phyloP scores from a whole-genome alignment of 768 basidiomycete species.

The Zangia roseola region DNA sequence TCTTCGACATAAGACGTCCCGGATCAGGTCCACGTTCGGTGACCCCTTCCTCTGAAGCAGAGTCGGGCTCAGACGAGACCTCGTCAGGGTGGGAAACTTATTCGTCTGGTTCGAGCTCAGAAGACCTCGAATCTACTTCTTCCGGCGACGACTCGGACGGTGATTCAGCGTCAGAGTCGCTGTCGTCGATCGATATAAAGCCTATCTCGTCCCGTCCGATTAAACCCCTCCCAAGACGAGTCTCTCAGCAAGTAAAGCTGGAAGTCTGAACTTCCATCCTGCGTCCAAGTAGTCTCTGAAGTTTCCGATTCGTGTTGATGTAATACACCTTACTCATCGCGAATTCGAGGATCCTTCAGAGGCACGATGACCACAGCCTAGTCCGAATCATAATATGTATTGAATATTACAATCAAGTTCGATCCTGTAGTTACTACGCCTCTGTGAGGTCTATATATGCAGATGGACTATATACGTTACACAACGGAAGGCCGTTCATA shows the following conservation, averaged over 20 bases:
- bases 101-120: slow-evolving; percentile 8
- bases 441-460: slow-evolving; percentile 6
- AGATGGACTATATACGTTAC: slow-evolving; percentile 4
- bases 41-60: slow-evolving; percentile 13
- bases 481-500: neutral
- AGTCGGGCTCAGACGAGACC: neutral
- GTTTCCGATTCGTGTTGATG: too few relatives aligned
- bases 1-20: slow-evolving; percentile 46
- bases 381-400: neutral
- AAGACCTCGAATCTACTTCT: slow-evolving; percentile 12
- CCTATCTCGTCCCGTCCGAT: slow-evolving; percentile 44
- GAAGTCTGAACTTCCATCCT: slow-evolving; percentile 25
- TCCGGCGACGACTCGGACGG: slow-evolving; percentile 7
- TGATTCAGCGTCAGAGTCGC: slow-evolving; percentile 10
- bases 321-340: too few relatives aligned
- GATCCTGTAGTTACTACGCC: slow-evolving; percentile 1
- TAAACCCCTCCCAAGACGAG: slow-evolving; percentile 47
- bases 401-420: slow-evolving; percentile 6
- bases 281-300: too few relatives aligned
- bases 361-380: too few relatives aligned
- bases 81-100: slow-evolving; percentile 16
- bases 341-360: neutral
- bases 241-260: slow-evolving; percentile 26
- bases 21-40: slow-evolving; percentile 7
- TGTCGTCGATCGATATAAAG: slow-evolving; percentile 32